Evolutionary conservation across 495 filamentous ascomycete species (phyloP).

Genomic region (Aspergillus sparsus): DNA sequence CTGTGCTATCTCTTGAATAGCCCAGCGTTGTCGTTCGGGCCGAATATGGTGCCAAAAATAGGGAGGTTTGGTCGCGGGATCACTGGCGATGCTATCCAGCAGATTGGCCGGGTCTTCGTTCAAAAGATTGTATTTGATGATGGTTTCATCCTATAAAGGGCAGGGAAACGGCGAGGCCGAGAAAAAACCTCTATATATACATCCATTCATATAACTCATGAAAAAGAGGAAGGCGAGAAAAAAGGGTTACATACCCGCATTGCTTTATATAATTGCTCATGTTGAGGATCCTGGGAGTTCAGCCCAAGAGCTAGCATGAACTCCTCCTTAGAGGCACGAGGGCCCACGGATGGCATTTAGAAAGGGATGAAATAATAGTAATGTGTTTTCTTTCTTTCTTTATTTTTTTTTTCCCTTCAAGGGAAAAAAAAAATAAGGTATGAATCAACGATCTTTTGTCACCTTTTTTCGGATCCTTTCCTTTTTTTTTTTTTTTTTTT

Average conservation of each 20-base stretch:
- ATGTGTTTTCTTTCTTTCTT: not conserved
- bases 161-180: not conserved
- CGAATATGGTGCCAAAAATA: constrained; percentile 52
- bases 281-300: constrained; percentile 40
- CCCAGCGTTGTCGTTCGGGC: constrained; percentile 43
- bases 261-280: constrained; percentile 47
- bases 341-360: constrained; percentile 39
- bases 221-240: not conserved
- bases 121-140: constrained; percentile 45
- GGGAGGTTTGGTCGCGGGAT: constrained; percentile 38
- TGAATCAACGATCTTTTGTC: not conserved
- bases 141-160: constrained; percentile 47
- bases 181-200: constrained; percentile 8
- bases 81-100: constrained; percentile 40
- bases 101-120: constrained; percentile 44
- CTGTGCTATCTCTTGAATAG: constrained; percentile 43
- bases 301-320: constrained; percentile 47
- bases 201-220: constrained; percentile 3
- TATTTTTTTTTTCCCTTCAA: not conserved
- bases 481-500: not conserved
- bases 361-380: not conserved
- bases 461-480: not conserved
- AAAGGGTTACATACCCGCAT: constrained; percentile 41
- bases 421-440: not conserved
- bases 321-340: constrained; percentile 50